A percentile compares a stretch with the other conserved stretches of the same genome.
These are phyloP conservation scores for Protomyces macrosporus DNA, from an alignment of 1,139 yeast species.

Conservation along the genomic window DNA sequence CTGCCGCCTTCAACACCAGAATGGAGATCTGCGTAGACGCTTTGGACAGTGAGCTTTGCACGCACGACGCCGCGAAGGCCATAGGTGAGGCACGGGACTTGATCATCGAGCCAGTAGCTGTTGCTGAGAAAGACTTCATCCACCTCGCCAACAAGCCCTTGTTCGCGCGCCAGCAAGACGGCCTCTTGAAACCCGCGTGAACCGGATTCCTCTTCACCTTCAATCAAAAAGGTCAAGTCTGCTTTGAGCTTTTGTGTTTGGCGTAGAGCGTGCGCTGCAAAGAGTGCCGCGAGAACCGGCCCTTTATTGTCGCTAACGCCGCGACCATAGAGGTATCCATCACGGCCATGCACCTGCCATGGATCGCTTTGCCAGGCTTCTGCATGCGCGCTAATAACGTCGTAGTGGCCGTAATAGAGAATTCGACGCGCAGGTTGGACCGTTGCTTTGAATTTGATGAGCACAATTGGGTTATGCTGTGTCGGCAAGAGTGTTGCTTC, in stretches of 20 bases:
- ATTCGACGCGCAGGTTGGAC: slow-evolving; percentile 37
- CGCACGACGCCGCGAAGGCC: slow-evolving; percentile 90
- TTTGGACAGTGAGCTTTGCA: slow-evolving; percentile 62
- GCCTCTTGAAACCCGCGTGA: slow-evolving; percentile 76
- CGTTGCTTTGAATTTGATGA: slow-evolving; percentile 57
- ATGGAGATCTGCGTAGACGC: slow-evolving; percentile 81
- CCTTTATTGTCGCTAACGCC: slow-evolving; percentile 96
- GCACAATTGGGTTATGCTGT: slow-evolving; percentile 67
- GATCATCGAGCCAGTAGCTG: slow-evolving; percentile 89
- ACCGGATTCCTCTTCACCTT: slow-evolving; percentile 95
- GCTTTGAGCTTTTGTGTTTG: slow-evolving; percentile 51
- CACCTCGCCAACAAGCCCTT: slow-evolving; percentile 53
- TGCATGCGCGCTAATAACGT: slow-evolving; percentile 70
- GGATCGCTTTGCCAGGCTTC: slow-evolving; percentile 76
- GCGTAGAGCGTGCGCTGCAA: slow-evolving; percentile 72
- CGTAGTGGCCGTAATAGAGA: slow-evolving; percentile 93
- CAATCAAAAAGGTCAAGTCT: slow-evolving; percentile 78
- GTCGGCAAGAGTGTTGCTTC: slow-evolving; percentile 67
- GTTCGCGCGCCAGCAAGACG: slow-evolving; percentile 46
- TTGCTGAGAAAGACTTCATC: slow-evolving; percentile 89
- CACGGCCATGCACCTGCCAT: slow-evolving; percentile 62
- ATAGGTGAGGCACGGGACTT: slow-evolving; percentile 83
- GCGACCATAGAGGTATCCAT: slow-evolving; percentile 84
- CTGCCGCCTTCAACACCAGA: slow-evolving; percentile 97
- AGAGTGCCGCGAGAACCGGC: slow-evolving; percentile 82